Evolutionary conservation across 345 rosid genomes (phyloP), one percentile per base, ranked within the genome.

Genomic region (Lepidium africanum): DNA sequence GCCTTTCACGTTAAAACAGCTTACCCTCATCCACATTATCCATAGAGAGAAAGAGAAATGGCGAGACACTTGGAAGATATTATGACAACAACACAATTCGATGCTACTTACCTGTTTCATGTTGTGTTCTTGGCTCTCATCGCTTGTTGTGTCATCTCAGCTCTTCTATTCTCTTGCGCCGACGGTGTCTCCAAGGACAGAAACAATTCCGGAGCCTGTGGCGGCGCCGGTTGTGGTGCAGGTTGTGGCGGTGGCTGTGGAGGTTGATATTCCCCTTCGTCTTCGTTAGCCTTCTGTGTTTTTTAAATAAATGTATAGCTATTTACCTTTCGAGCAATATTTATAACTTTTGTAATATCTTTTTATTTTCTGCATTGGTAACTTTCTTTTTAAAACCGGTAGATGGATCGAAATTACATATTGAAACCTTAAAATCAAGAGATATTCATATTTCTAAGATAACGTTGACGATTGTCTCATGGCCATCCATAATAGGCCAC

Each of bases 221-320:
- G 81, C 17, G 80, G 71, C 0, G 89, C 77, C 0, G 88, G 65
- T 2, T 84, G 87, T 3, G 80, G 90, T 0, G 89, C 77, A 0
- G 88, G 65, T 2, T 84, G 87, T 4, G 80, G 90, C 4, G 86
- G 79, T 12, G 80, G 67, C 38, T 80, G 81, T 46, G 87, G 84
- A 15, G 84, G 61, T 56, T 83, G 43, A 79, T 37, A 39, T n/a
- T n/a, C n/a, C n/a, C 32, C 52, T 88, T 21, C 23, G 23, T 21
- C 23, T 21, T 21, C 23, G 2, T 21, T 21, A 1, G 23, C 23
- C 23, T 21, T 21, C 23, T 21, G 2, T 21, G 23, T 3, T 21
- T 21, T 21, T 21, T 3, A 21, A n/a, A n/a, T n/a, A n/a, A n/a
- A n/a, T n/a, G n/a, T n/a, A n/a, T n/a, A n/a, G n/a, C n/a, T n/a